A percentile compares a stretch with the other conserved stretches of the same genome.
phyloP scores from a whole-genome alignment of 2,329 filamentous ascomycete genomes.

The Plenodomus lindquistii region DNA sequence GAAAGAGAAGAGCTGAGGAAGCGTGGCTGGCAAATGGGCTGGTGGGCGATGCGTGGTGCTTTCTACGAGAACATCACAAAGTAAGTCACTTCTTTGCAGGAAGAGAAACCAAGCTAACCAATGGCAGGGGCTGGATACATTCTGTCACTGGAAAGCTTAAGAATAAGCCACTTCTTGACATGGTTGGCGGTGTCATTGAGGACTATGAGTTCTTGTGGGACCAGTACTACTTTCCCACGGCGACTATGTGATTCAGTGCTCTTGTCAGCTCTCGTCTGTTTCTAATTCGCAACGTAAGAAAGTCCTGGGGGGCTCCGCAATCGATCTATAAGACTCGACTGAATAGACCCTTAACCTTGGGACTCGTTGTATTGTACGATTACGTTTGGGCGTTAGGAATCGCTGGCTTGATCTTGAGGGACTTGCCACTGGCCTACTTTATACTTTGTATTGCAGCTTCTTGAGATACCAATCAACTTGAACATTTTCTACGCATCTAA shows the following conservation, averaged over 20 bases:
- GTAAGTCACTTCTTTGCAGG: conserved; percentile 44
- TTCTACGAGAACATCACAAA: conserved; percentile 91
- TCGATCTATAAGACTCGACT: background rate
- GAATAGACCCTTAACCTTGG: background rate
- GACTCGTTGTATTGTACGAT: background rate
- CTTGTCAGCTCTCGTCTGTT: too few species aligned
- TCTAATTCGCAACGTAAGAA: background rate
- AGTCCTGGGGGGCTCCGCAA: background rate
- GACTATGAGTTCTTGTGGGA: conserved; percentile 99
- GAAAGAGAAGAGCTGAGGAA: conserved; percentile 89
- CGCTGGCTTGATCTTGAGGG: conserved; percentile 2
- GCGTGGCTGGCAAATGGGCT: conserved; percentile 85
- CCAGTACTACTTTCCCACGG: conserved; percentile 87
- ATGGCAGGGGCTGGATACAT: conserved; percentile 62
- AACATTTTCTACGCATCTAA: background rate
- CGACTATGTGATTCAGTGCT: conserved; percentile 58
- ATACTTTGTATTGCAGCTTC: conserved; percentile 14
- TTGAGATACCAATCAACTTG: conserved; percentile 22
- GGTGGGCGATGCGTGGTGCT: conserved; percentile 96
- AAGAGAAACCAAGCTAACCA: conserved; percentile 18
- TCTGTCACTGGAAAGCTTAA: conserved; percentile 71
- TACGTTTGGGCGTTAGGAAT: background rate
- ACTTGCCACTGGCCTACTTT: background rate
- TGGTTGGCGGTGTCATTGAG: conserved; percentile 84
- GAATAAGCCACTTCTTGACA: conserved; percentile 73